Evolutionary conservation across 2,329 filamentous ascomycete genomes (phyloP).

Genomic region (Paraconiothyrium sp.): DNA sequence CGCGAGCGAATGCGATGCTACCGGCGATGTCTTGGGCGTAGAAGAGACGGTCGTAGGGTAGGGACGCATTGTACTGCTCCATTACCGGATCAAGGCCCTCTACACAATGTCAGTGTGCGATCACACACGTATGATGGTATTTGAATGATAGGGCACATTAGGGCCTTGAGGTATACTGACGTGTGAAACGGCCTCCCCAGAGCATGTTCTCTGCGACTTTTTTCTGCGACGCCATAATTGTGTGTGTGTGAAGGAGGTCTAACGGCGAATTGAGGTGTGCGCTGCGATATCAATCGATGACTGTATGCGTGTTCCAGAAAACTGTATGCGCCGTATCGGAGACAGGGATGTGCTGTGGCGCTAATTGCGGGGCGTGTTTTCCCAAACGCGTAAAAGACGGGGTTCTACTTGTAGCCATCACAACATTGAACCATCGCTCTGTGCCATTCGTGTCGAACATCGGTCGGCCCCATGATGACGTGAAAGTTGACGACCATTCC

Average conservation of each 20-base stretch:
- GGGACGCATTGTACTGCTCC: constrained; percentile 83
- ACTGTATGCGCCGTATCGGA: constrained; percentile 36
- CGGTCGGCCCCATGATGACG: background rate
- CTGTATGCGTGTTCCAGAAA: constrained; percentile 36
- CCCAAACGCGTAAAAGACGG: constrained; percentile 6
- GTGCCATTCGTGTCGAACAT: background rate
- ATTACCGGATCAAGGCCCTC: constrained; percentile 87
- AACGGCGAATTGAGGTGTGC: constrained; percentile 1
- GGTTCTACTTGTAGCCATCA: background rate
- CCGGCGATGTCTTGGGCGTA: constrained; percentile 84
- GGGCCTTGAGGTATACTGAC: constrained; percentile 31
- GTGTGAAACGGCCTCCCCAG: constrained; percentile 50
- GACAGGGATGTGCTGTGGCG: constrained; percentile 28
- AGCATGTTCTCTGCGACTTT: constrained; percentile 52
- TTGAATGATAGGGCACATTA: constrained; percentile 8
- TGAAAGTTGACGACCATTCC: background rate
- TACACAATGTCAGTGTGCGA: constrained; percentile 41
- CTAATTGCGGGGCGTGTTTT: constrained; percentile 8
- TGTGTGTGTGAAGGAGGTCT: constrained; percentile 2
- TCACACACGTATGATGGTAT: background rate
- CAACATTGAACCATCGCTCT: background rate
- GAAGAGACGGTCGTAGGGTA: constrained; percentile 80
- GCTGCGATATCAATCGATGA: constrained; percentile 26
- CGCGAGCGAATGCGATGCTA: constrained; percentile 81
- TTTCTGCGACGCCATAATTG: constrained; percentile 45